Base-by-base conservation (phyloP, 2,329 filamentous ascomycete genomes). In the Claviceps sp. region DNA sequence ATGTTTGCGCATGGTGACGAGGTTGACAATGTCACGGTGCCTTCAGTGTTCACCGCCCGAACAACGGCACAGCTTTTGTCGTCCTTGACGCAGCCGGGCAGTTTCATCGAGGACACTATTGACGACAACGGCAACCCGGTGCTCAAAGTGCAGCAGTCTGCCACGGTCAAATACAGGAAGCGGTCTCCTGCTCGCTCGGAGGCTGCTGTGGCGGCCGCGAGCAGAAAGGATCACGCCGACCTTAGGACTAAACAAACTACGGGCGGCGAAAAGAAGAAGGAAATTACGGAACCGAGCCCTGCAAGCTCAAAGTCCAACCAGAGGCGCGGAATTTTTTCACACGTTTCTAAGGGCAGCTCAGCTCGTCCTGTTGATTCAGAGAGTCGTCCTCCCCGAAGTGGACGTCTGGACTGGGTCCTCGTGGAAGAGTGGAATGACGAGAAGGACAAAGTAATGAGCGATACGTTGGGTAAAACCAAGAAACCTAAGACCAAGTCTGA, bases 1-100 rank as follows among this genome's bases (percentile, higher is more conserved):
- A 98, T 98, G 93, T 97, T 95, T 66, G 93, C 93, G n/a, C 82
- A 87, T 61, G 93, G 91, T 39, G 90, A 97, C 63, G 67, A 68
- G 37, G 95, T 91, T 3, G 94, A 90, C 37, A 95, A 96, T 61
- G 80, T 97, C 57, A 88, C 88, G 0, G 96, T 98, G 50, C 90
- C 93, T 1, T 88, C 93, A 0, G 76, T 97, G 9, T 98, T 98
- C 67, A 97, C 93, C 0, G 94, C 91, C 0, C 82, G 93, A 59
- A 97, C 89, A 0, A 97, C 91, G 0, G 93, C 93, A 1, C 91
- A 96, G 65, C 75, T 98, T 14, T 76, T 98, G 16, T 95, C 90
- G 1, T 89, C 90, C 7, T 75, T 97, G 54, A 83, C 93, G 53
- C 87, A 90, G 49, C 77, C 80, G 1, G 82, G 83, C 46, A 78